Evolutionary conservation across 1,284 basidiomycete species (phyloP), one percentile per base, ranked within the genome.

Genomic region (Clitocybe nebularis): DNA sequence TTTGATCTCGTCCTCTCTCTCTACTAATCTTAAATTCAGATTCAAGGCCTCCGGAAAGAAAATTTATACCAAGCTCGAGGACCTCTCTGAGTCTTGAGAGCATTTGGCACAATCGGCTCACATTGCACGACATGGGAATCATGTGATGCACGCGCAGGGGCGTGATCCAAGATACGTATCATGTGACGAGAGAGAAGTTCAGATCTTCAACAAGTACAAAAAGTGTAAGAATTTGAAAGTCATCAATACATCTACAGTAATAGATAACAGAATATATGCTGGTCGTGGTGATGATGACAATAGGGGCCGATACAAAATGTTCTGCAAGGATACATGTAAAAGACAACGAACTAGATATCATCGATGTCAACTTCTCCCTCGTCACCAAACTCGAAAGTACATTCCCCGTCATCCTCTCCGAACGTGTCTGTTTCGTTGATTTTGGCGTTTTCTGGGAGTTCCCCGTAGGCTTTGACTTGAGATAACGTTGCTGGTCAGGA

Each of bases 351-450:
- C 62, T 73, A 88, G 62, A 88, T 86, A 57, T 87, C 85, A 60
- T 88, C 84, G 63, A 88, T 86, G 63, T 88, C 84, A 51, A 88
- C 74, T 57, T 89, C 86, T 43, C 76, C 85, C 57, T 91, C 90
- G 56, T 91, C 89, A 45, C 87, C 89, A 59, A 90, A 89, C 68
- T 89, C 87, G 74, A 93, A 91, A 36, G 83, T 87, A 61, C 87
- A 88, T 54, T 90, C 90, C 52, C 84, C 92, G 50, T 92, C 91
- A 54, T 94, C 93, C 57, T 88, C 86, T 57, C 89, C 91, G 63
- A 93, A 93, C 21, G 81, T 85, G 57, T 94, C 93, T 30, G 90
- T 94, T 72, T 99, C 96, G 74, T 95, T 97, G 76, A 99, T 96
- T 76, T 96, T 96, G 59, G 94, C 94, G 57, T 91, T 93, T 67